Evolutionary conservation across 176 grass and related monocot genomes (phyloP).

Genomic region (Tillandsia leiboldiana): DNA sequence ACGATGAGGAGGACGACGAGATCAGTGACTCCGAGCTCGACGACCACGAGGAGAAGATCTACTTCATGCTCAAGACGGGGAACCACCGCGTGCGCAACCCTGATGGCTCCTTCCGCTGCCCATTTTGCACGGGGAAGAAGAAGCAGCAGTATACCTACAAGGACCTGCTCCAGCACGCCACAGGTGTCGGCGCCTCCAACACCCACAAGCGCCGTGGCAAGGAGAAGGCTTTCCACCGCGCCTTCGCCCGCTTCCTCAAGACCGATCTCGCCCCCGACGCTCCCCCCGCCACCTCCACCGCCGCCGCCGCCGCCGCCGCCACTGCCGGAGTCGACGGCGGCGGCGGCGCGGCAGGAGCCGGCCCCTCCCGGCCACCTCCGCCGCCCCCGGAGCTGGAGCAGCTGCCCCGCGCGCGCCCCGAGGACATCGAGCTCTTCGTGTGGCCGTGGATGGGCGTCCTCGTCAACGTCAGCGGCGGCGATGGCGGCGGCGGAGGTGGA

Average conservation of each 20-base stretch:
- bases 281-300: background rate
- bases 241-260: conserved; percentile 25
- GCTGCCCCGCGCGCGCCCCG: background rate
- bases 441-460: conserved; percentile 78
- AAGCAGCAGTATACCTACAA: conserved; percentile 71
- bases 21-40: conserved; percentile 22
- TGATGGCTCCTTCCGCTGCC: conserved; percentile 71
- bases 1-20: conserved; percentile 42
- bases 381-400: conserved; percentile 13
- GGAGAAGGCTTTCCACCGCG: conserved; percentile 24
- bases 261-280: conserved; percentile 30
- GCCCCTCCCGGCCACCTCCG: background rate
- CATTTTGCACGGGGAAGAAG: conserved; percentile 84
- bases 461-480: conserved; percentile 12
- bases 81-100: conserved; percentile 62
- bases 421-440: conserved; percentile 44
- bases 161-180: conserved; percentile 88
- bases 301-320: conserved; percentile 14
- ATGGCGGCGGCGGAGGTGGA: conserved; percentile 1
- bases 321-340: background rate
- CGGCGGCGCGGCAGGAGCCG: background rate
- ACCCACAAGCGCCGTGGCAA: conserved; percentile 42
- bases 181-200: conserved; percentile 50
- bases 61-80: conserved; percentile 43
- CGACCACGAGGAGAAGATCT: conserved; percentile 47